Evolutionary conservation across 495 filamentous ascomycete species (phyloP).

Genomic region (Xylaria intraflava): DNA sequence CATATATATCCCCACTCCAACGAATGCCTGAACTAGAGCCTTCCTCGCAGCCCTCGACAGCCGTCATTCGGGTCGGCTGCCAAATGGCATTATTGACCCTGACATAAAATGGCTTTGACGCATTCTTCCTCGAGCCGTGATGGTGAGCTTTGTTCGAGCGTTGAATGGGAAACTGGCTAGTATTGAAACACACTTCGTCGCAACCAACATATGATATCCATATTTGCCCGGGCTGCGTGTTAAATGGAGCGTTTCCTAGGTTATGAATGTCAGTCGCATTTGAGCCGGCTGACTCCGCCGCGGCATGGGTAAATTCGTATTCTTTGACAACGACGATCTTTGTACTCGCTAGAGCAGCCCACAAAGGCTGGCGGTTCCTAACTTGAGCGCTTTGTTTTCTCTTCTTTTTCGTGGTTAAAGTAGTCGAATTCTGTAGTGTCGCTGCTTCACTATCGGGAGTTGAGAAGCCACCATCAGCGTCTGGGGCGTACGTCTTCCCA

Average conservation of each 20-base stretch:
- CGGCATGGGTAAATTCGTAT: slow-evolving; percentile 76
- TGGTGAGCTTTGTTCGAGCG: slow-evolving; percentile 32
- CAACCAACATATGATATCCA: slow-evolving; percentile 83
- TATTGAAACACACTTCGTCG: slow-evolving; percentile 76
- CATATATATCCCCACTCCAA: slow-evolving; percentile 83
- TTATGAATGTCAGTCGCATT: slow-evolving; percentile 73
- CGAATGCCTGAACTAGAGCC: slow-evolving; percentile 35
- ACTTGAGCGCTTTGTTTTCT: slow-evolving; percentile 84
- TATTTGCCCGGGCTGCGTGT: slow-evolving; percentile 63
- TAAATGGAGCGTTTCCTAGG: slow-evolving; percentile 71
- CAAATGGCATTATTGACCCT: slow-evolving; percentile 83
- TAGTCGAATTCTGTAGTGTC: slow-evolving; percentile 24
- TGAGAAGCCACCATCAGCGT: slow-evolving; percentile 35
- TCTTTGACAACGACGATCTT: slow-evolving; percentile 92
- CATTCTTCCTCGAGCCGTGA: slow-evolving; percentile 49
- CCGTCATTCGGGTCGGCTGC: slow-evolving; percentile 70
- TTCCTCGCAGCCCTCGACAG: slow-evolving; percentile 49
- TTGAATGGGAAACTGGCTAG: slow-evolving; percentile 53
- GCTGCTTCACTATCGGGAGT: slow-evolving; percentile 41
- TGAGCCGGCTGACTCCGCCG: slow-evolving; percentile 64
- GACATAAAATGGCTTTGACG: slow-evolving; percentile 73
- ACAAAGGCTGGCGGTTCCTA: slow-evolving; percentile 82
- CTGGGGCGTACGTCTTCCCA: slow-evolving; percentile 37
- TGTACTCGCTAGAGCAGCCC: slow-evolving; percentile 88
- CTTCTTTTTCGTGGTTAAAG: slow-evolving; percentile 64